Conservation (phyloP, 306 rosid species). For the Dryas drummondii region DNA sequence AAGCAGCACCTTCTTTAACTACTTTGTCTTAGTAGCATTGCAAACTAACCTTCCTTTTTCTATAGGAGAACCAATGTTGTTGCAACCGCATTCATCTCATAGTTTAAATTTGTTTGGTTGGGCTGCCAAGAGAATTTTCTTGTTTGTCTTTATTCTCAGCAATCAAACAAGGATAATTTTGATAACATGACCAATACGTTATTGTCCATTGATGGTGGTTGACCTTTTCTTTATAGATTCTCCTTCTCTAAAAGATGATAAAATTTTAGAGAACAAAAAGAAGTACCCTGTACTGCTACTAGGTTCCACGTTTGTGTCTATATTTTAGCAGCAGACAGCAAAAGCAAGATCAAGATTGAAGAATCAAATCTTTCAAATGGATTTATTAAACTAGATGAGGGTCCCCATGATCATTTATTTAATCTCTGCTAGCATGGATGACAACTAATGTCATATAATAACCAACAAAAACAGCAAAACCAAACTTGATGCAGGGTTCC, state of each 20-base stretch:
- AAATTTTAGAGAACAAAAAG: not conserved
- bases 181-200: not conserved
- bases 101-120: no score
- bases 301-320: slow-evolving; percentile 21
- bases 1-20: no score
- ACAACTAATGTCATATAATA: not conserved
- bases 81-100: no score
- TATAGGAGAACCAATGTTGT: no score
- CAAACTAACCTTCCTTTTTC: no score
- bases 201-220: not conserved
- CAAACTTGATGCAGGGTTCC: slow-evolving; percentile 4
- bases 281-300: slow-evolving; percentile 9
- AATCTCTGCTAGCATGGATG: slow-evolving; percentile 14
- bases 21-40: not conserved
- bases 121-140: not conserved
- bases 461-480: not conserved
- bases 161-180: slow-evolving; percentile 5
- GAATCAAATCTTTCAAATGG: slow-evolving; percentile 54
- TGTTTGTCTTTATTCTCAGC: not conserved
- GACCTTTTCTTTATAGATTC: not conserved
- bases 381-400: not conserved
- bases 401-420: not conserved
- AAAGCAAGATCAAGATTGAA: slow-evolving; percentile 40
- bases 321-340: slow-evolving; percentile 14
- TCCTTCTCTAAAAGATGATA: not conserved